phyloP scores from a whole-genome alignment of 495 filamentous ascomycete species.

The Aspergillus affinis region DNA sequence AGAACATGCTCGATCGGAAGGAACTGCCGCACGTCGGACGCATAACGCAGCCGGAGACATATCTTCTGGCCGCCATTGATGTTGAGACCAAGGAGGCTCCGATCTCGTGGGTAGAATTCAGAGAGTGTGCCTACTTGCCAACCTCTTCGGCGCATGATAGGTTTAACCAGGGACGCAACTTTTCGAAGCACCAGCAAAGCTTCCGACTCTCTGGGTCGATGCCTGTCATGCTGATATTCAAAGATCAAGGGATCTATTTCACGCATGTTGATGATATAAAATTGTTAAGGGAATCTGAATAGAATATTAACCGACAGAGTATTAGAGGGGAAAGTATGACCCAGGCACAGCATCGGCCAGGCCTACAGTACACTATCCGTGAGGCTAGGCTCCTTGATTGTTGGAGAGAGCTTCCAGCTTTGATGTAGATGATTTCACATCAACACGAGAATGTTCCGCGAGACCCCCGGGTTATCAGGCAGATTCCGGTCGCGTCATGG shows the following conservation, averaged over 20 bases:
- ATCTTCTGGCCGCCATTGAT: conserved; percentile 74
- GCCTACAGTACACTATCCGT: too few relatives aligned
- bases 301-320: background rate
- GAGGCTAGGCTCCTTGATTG: background rate
- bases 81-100: conserved; percentile 81
- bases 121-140: conserved; percentile 80
- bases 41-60: conserved; percentile 78
- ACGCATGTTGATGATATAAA: conserved; percentile 46
- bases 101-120: conserved; percentile 79
- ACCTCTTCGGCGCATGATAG: conserved; percentile 82
- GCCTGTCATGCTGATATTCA: conserved; percentile 76
- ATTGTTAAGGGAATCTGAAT: background rate
- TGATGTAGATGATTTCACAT: background rate
- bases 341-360: background rate
- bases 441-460: background rate
- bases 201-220: conserved; percentile 69
- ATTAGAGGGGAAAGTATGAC: background rate
- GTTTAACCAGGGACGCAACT: conserved; percentile 88
- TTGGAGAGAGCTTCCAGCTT: background rate
- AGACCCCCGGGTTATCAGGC: background rate
- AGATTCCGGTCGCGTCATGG: background rate
- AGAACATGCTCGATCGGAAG: conserved; percentile 74
- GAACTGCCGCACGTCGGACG: conserved; percentile 73
- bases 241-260: conserved; percentile 69
- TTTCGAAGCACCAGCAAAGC: conserved; percentile 81